Base-by-base conservation (phyloP, 176 grass and related monocot genomes). In the Triticum monococcum region DNA sequence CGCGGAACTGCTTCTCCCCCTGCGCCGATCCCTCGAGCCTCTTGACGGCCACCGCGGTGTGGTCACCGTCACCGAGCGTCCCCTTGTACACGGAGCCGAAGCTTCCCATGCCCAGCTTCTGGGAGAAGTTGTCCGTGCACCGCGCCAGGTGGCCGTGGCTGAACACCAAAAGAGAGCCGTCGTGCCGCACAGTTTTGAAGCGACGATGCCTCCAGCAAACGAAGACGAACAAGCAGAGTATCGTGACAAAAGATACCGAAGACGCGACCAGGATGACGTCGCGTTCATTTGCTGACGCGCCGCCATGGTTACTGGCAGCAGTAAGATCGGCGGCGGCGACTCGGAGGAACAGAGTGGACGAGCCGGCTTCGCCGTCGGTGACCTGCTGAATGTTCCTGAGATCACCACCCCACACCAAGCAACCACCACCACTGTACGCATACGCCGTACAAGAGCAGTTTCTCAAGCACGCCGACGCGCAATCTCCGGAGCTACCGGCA, bases 1-100 rank as follows among this genome's bases (percentile, higher is more conserved):
- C 69, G 65, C 85, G 86, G 79, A 91, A 88, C 79, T 88, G 89
- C 76, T 88, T 91, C 86, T 91, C 89, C 8, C 89, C 89, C 26
- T 91, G 89, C 64, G 64, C 48, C 0, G 32, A 85, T 9, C 89
- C 89, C 77, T 91, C 85, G 3, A 91, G 89, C 43, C 85, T 81
- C 81, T 85, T 85, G 30, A 88, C 77, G 31, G 89, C 89, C 7
- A 88, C 35, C 18, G 40, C 20, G 12, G 86, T 88, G 69, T 70
- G 70, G 79, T 78, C 85, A 3, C 56, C 36, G 78, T 87, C 86
- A 1, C 61, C 32, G 72, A 91, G 87, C 57, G 52, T 26, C 40
- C 86, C 89, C 22, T 56, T 80, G 75, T 84, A 88, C 52, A 91
- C 85, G 54, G 89, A 88, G 71, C 89, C 85, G 3, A 91, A 88